Percentiles rank a stretch among this genome's conserved stretches.
phyloP scores from a whole-genome alignment of 306 rosid species.

The Cotoneaster glaucophyllus region DNA sequence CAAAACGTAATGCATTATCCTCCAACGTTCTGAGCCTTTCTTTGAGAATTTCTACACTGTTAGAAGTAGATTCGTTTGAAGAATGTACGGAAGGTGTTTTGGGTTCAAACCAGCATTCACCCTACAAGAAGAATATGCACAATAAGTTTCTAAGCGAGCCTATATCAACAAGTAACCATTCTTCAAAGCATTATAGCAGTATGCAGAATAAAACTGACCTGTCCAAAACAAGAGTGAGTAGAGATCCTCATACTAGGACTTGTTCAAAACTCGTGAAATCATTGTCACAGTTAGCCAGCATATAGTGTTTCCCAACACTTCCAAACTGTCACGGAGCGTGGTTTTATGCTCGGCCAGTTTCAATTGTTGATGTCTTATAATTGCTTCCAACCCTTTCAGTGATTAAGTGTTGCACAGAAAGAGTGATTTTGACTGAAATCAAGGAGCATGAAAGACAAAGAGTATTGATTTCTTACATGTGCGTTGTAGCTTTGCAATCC shows the following conservation, averaged over 20 bases:
- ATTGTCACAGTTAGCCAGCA: too few relatives aligned
- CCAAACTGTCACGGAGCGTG: neutral
- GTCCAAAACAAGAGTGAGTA: neutral
- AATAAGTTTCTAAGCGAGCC: neutral
- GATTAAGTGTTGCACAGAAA: too few relatives aligned
- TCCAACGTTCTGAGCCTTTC: constrained; percentile 11
- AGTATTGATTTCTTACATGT: neutral
- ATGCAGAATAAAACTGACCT: too few relatives aligned
- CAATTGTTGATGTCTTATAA: too few relatives aligned
- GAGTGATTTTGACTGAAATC: neutral
- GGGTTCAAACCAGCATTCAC: constrained; percentile 21
- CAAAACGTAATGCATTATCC: constrained; percentile 8
- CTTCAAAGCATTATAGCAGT: neutral
- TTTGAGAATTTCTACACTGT: constrained; percentile 5
- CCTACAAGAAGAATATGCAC: neutral
- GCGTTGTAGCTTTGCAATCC: constrained; percentile 20
- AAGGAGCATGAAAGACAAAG: neutral
- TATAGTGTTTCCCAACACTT: neutral
- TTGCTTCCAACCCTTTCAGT: too few relatives aligned
- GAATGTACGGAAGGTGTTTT: neutral
- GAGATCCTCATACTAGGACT: neutral
- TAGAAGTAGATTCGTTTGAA: constrained; percentile 7
- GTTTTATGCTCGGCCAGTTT: neutral
- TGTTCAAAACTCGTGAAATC: too few relatives aligned
- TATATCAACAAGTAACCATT: neutral